A percentile compares a stretch with the other conserved stretches of the same genome.
Evolutionary conservation across 2,329 filamentous ascomycete species (phyloP).

Genomic region (Aspergillus melleus): DNA sequence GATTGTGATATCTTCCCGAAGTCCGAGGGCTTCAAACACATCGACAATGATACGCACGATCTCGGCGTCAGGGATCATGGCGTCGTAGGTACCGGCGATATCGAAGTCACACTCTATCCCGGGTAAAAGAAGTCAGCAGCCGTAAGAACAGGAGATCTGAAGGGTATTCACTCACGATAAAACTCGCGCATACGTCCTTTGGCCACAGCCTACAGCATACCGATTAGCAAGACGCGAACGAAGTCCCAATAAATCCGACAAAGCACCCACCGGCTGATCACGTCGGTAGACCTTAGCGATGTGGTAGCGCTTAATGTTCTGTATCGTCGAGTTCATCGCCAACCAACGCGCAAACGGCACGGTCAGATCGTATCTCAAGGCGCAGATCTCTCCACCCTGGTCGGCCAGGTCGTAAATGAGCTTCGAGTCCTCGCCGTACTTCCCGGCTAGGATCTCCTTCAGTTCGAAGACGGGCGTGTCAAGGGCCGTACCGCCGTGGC

Average conservation of each 20-base stretch:
- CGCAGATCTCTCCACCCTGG: slow-evolving; percentile 82
- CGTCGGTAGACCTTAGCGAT: slow-evolving; percentile 88
- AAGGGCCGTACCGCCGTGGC: slow-evolving; percentile 75
- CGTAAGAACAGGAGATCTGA: not conserved
- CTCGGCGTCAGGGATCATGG: slow-evolving; percentile 91
- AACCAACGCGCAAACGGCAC: slow-evolving; percentile 91
- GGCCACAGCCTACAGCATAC: slow-evolving; percentile 61
- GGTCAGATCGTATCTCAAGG: slow-evolving; percentile 82
- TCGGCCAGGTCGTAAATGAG: slow-evolving; percentile 89
- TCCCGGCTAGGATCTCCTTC: slow-evolving; percentile 80
- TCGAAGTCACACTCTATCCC: slow-evolving; percentile 80
- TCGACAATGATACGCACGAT: slow-evolving; percentile 81
- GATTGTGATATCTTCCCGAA: slow-evolving; percentile 75
- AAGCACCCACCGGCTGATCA: slow-evolving; percentile 60
- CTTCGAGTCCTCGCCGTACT: slow-evolving; percentile 90
- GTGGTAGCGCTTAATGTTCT: slow-evolving; percentile 90
- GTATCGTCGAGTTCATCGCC: slow-evolving; percentile 81
- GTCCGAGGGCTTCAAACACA: slow-evolving; percentile 78
- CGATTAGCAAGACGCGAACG: not conserved
- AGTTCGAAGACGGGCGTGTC: slow-evolving; percentile 85
- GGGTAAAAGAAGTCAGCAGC: not conserved
- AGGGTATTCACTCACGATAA: slow-evolving; percentile 54
- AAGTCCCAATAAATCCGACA: not conserved
- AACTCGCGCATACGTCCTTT: slow-evolving; percentile 95
- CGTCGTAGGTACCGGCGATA: slow-evolving; percentile 81